Evolutionary conservation across 352 stramenopile species (phyloP).

Genomic region (Chrysophaeum taylorii): DNA sequence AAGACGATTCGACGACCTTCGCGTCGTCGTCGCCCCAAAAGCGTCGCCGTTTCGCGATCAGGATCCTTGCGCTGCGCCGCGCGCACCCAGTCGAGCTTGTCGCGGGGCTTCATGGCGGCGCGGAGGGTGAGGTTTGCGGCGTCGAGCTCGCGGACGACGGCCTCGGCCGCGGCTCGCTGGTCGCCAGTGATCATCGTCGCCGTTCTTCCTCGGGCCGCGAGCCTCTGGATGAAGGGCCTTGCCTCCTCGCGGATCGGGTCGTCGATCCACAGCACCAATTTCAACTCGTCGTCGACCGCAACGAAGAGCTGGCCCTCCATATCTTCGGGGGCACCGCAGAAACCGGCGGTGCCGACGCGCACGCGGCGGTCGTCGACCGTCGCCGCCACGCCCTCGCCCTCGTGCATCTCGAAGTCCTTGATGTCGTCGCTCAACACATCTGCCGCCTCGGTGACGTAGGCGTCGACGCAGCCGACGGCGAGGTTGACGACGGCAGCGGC

Average conservation of each 20-base stretch:
- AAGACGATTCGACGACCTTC: conserved; percentile 48
- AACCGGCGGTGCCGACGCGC: background rate
- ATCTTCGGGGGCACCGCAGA: background rate
- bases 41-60: too few relatives aligned
- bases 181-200: conserved; percentile 86
- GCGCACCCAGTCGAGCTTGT: conserved; percentile 84
- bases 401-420: conserved; percentile 30
- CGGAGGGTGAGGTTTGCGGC: conserved; percentile 40
- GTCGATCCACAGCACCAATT: conserved; percentile 47
- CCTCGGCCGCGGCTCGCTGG: conserved; percentile 73
- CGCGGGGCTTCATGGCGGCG: conserved; percentile 66
- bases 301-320: conserved; percentile 33
- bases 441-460: background rate
- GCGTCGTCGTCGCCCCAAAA: conserved; percentile 12
- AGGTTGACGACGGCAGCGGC: conserved; percentile 42
- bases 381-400: conserved; percentile 50
- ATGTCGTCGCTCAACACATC: conserved; percentile 37
- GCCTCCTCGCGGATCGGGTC: conserved; percentile 50
- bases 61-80: conserved; percentile 48
- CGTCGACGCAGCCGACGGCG: conserved; percentile 40
- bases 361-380: background rate
- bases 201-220: conserved; percentile 38
- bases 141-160: conserved; percentile 71
- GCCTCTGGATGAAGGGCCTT: conserved; percentile 29
- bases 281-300: conserved; percentile 38